Conservation (phyloP, 2,329 filamentous ascomycete genomes). For the Aspergillus terreus region DNA sequence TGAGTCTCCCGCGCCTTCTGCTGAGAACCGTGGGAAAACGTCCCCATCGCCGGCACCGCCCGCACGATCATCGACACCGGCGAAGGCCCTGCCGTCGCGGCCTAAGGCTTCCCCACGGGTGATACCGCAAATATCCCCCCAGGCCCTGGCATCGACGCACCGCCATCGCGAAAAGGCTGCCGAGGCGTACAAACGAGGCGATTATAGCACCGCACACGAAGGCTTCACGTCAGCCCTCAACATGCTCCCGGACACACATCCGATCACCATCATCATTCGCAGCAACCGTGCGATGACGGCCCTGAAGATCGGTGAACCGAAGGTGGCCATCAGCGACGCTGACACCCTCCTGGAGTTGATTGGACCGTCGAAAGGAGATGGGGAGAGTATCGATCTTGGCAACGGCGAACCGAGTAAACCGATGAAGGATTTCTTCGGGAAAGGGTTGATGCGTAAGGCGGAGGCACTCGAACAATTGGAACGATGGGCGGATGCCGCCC, state of each 20-base stretch:
- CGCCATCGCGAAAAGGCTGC: slow-evolving; percentile 75
- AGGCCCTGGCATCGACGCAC: slow-evolving; percentile 71
- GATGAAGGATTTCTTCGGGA: slow-evolving; percentile 91
- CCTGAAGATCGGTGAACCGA: slow-evolving; percentile 87
- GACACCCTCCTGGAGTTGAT: slow-evolving; percentile 78
- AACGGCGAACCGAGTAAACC: slow-evolving; percentile 66
- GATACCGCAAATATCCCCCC: slow-evolving; percentile 63
- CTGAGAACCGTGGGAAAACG: slow-evolving; percentile 28
- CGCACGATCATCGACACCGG: slow-evolving; percentile 40
- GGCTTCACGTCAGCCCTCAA: slow-evolving; percentile 75
- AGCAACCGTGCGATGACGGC: slow-evolving; percentile 88
- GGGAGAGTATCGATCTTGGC: slow-evolving; percentile 70
- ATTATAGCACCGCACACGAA: slow-evolving; percentile 80
- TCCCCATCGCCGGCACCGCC: slow-evolving; percentile 33
- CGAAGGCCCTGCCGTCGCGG: slow-evolving; percentile 42
- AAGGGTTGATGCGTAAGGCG: slow-evolving; percentile 89
- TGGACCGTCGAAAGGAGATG: slow-evolving; percentile 71
- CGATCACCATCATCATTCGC: slow-evolving; percentile 80
- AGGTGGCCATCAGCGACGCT: slow-evolving; percentile 78
- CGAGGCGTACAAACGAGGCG: slow-evolving; percentile 88
- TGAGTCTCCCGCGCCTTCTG: slow-evolving; percentile 41
- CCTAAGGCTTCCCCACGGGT: slow-evolving; percentile 48
- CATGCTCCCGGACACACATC: slow-evolving; percentile 72
- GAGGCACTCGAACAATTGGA: slow-evolving; percentile 95
- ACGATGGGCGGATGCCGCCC: slow-evolving; percentile 79